These are phyloP conservation scores for Tetrapisispora fleetii DNA, from an alignment of 805 yeast genomes.

Conservation along the genomic window DNA sequence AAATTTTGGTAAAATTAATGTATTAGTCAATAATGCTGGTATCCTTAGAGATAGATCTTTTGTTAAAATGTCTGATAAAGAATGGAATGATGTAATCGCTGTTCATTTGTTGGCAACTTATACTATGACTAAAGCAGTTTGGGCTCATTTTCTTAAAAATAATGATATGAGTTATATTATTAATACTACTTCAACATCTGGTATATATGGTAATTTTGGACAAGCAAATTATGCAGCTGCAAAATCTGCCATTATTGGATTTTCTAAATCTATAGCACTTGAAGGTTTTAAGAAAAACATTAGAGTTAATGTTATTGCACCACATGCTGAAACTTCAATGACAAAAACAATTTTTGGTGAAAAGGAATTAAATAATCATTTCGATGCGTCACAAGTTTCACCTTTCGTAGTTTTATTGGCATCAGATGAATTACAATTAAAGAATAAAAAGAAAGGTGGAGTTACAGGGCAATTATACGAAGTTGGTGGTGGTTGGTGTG, in stretches of 20 bases:
- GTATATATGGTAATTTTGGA: conserved; percentile 95
- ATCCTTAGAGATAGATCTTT: conserved; percentile 85
- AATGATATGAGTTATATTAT: conserved; percentile 63
- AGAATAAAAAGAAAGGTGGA: conserved; percentile 18
- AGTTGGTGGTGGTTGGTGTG: conserved; percentile 95
- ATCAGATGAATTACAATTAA: conserved; percentile 52
- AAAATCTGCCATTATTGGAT: conserved; percentile 77
- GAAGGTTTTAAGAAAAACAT: conserved; percentile 81
- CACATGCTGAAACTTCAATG: conserved; percentile 98
- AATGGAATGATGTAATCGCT: conserved; percentile 72
- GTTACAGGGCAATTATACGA: conserved; percentile 78
- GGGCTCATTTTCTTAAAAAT: conserved; percentile 81
- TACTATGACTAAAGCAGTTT: conserved; percentile 75
- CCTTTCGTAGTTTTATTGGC: conserved; percentile 76
- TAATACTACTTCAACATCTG: conserved; percentile 91
- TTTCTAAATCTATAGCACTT: conserved; percentile 75
- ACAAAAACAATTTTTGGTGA: conserved; percentile 77
- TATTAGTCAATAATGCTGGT: conserved; percentile 89
- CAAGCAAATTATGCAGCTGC: conserved; percentile 95
- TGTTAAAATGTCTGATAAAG: conserved; percentile 69
- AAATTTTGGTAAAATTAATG: conserved; percentile 74
- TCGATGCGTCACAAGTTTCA: conserved; percentile 81
- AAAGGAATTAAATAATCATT: conserved; percentile 62
- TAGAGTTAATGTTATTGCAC: conserved; percentile 77
- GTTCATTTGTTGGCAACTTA: conserved; percentile 80